Evolutionary conservation across 148 eudicot species (phyloP), one percentile per base, ranked within the genome.

Genomic region (Diospyros lotus): DNA sequence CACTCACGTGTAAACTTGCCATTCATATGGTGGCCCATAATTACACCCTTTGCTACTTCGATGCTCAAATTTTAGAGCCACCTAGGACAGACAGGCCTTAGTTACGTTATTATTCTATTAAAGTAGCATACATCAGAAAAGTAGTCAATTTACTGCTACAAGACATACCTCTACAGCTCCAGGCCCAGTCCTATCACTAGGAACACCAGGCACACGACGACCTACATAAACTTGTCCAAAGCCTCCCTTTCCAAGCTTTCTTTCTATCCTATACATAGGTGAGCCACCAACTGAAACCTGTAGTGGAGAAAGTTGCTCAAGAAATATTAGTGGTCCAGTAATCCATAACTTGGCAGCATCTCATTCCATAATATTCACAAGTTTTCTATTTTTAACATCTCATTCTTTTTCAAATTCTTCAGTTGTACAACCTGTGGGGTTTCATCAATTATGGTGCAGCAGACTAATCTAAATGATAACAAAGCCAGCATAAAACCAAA

Each of bases 191-290:
- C 86, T 84, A 43, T 83, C 88, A 79, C 61, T 82, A 17, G 64
- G 50, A 53, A 76, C 78, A 62, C 83, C 88, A 76, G 81, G 40
- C 53, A 84, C 70, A 56, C 90, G 93, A 40, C 89, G 91, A 71
- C 93, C 97, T 58, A 87, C 87, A 75, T 86, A 89, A 44, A 91
- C 97, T 75, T 91, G 97, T 54, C 97, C 97, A 83, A 91, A 91
- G 39, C 97, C 97, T 72, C 97, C 97, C 77, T 91, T 89, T 42
- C 97, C 97, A 71, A 91, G 87, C 80, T 88, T 91, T 78, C 80
- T 89, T 58, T 88, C 94, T 45, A 88, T 62, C 82, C 64, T 89
- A 76, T 91, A 91, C 65, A 76, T 12, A 38, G 92, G 92, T 61
- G 93, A 91, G 64, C 86, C 89, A 73, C 93, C 97, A 65, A 91